A percentile compares a stretch with the other conserved stretches of the same genome.
Evolutionary conservation across 352 stramenopile species (phyloP).

Genomic region (Phytophthora litchii): DNA sequence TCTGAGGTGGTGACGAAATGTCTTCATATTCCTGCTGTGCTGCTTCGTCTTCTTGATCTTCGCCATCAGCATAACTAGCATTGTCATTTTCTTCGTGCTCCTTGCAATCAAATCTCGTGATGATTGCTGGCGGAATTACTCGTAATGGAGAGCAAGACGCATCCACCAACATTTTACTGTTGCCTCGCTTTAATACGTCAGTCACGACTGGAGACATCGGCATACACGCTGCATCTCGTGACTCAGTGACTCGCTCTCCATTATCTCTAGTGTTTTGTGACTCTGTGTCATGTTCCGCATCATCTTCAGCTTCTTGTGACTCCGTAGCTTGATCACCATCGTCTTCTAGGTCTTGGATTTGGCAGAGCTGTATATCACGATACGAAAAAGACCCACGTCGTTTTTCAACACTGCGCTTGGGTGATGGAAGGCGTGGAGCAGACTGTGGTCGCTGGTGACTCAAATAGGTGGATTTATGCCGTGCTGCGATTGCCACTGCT

Average conservation of each 20-base stretch:
- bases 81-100: neutral
- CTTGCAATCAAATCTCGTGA: slow-evolving; percentile 3
- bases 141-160: slow-evolving; percentile 37
- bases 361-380: slow-evolving; percentile 1
- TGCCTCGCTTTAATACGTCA: slow-evolving; percentile 19
- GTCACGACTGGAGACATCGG: slow-evolving; percentile 16
- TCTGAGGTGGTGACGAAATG: slow-evolving; percentile 12
- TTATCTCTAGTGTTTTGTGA: slow-evolving; percentile 7
- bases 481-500: slow-evolving; percentile 27
- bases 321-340: slow-evolving; percentile 4
- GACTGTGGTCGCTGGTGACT: slow-evolving; percentile 33
- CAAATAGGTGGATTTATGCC: slow-evolving; percentile 13
- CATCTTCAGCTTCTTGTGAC: slow-evolving; percentile 7
- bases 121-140: slow-evolving; percentile 23
- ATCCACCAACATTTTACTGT: slow-evolving; percentile 29
- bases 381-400: slow-evolving; percentile 29
- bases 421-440: slow-evolving; percentile 25
- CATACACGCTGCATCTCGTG: slow-evolving; percentile 18
- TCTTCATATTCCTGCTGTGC: slow-evolving; percentile 11
- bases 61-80: neutral
- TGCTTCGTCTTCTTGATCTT: slow-evolving; percentile 3
- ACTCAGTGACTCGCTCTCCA: slow-evolving; percentile 5
- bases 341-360: slow-evolving; percentile 3
- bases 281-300: slow-evolving; percentile 4
- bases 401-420: slow-evolving; percentile 32